Evolutionary conservation across 116 monocot genomes (phyloP).

Genomic region (Iris pallida): DNA sequence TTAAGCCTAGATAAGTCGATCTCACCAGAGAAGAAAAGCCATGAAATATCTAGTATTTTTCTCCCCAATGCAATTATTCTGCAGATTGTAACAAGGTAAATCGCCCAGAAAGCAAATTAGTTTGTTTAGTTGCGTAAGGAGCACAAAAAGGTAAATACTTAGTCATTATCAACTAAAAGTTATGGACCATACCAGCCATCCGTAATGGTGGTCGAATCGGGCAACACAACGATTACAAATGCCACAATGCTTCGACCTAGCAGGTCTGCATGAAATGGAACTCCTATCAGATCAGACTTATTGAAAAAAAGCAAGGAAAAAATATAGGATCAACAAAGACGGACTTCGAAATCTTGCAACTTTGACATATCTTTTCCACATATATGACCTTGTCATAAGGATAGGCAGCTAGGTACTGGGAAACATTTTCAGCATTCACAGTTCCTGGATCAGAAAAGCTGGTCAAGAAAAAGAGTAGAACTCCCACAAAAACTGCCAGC

Average conservation of each 20-base stretch:
- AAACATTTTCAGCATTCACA: no score
- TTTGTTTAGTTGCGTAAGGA: no score
- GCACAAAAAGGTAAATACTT: no score
- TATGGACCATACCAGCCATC: constrained; percentile 99
- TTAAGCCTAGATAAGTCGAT: no score
- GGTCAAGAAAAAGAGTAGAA: constrained; percentile 79
- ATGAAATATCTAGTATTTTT: no score
- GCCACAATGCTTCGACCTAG: constrained; percentile 92
- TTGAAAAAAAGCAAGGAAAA: constrained; percentile 6
- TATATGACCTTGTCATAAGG: constrained; percentile 84
- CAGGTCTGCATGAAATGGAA: constrained; percentile 64
- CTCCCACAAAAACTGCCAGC: constrained; percentile 57
- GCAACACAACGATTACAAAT: constrained; percentile 92
- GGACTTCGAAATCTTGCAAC: constrained; percentile 88
- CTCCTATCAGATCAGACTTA: constrained; percentile 15
- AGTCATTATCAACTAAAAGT: no score
- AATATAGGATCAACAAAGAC: constrained; percentile 12
- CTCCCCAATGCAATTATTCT: no score
- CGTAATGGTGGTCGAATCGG: constrained; percentile 94
- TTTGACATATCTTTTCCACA: constrained; percentile 66
- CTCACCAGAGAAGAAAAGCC: no score
- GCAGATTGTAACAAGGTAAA: no score
- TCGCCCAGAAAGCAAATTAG: no score
- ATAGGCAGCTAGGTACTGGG: constrained; percentile 70
- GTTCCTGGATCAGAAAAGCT: constrained; percentile 98